A percentile compares a stretch with the other conserved stretches of the same genome.
Conservation (phyloP, 345 rosid genomes). For the Odontarrhena argentea region DNA sequence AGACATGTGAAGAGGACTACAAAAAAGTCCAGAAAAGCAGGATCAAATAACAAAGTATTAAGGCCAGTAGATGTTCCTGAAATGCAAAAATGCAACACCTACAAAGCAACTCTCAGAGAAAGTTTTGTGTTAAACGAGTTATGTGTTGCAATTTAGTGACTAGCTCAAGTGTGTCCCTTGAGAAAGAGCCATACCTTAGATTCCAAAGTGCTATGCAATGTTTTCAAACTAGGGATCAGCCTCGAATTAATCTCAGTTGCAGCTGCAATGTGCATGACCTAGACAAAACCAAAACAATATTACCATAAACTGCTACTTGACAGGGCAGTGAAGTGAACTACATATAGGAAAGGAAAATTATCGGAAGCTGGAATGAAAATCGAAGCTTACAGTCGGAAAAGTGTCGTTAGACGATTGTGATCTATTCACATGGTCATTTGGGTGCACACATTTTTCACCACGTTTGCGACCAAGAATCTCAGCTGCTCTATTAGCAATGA, state of each 20-base stretch:
- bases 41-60: background rate
- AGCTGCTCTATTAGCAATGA: slow-evolving; percentile 96
- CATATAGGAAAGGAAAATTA: background rate
- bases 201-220: slow-evolving; percentile 66
- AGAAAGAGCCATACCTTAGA: slow-evolving; percentile 61
- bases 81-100: slow-evolving; percentile 20
- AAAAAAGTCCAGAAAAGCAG: background rate
- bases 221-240: slow-evolving; percentile 73
- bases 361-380: slow-evolving; percentile 11
- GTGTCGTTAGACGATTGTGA: slow-evolving; percentile 97
- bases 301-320: slow-evolving; percentile 5
- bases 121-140: background rate
- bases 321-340: slow-evolving; percentile 1
- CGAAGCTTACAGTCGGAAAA: slow-evolving; percentile 80
- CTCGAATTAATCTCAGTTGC: slow-evolving; percentile 85
- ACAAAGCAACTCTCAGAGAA: slow-evolving; percentile 1
- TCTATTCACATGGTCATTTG: slow-evolving; percentile 96
- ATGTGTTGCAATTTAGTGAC: background rate
- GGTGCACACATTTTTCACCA: slow-evolving; percentile 90
- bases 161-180: slow-evolving; percentile 12
- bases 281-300: slow-evolving; percentile 31
- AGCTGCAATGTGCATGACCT: slow-evolving; percentile 99
- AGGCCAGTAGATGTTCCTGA: slow-evolving; percentile 18
- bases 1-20: background rate
- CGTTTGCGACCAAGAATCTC: slow-evolving; percentile 90